These are phyloP conservation scores for Protea cynaroides DNA, from an alignment of 164 flowering plant genomes.

Conservation along the genomic window DNA sequence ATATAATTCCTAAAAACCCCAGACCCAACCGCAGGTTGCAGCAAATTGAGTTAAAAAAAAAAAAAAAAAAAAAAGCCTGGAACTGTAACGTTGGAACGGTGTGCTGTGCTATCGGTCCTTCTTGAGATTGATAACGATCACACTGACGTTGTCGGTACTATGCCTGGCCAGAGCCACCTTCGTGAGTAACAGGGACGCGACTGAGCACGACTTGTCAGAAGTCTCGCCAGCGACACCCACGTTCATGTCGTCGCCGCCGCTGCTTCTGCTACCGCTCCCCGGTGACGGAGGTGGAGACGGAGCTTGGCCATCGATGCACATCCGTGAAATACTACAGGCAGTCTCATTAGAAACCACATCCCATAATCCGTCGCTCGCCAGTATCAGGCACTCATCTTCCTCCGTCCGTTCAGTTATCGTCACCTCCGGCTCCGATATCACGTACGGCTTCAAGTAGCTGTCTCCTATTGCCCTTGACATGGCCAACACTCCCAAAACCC, in stretches of 20 bases:
- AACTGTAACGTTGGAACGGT: too few species aligned
- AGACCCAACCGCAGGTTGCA: too few species aligned
- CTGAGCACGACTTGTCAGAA: slow-evolving; percentile 56
- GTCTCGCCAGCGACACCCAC: slow-evolving; percentile 25
- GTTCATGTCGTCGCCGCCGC: too few species aligned
- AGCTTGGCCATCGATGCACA: slow-evolving; percentile 47
- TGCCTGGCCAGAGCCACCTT: slow-evolving; percentile 71
- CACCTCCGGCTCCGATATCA: slow-evolving; percentile 61
- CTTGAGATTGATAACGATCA: slow-evolving; percentile 61
- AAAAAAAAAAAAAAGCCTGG: neutral
- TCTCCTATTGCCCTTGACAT: slow-evolving; percentile 91
- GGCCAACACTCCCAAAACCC: slow-evolving; percentile 82
- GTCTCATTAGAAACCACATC: slow-evolving; percentile 64
- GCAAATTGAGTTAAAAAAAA: neutral
- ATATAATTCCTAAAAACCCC: too few species aligned
- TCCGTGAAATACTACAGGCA: slow-evolving; percentile 56
- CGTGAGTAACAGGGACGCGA: slow-evolving; percentile 60
- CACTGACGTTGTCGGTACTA: slow-evolving; percentile 67
- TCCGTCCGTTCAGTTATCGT: slow-evolving; percentile 37
- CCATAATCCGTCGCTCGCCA: slow-evolving; percentile 81
- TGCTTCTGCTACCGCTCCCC: slow-evolving; percentile 14
- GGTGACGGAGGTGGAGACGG: slow-evolving; percentile 21
- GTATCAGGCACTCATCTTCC: slow-evolving; percentile 61
- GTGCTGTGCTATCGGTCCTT: slow-evolving; percentile 12
- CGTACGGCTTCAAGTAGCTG: slow-evolving; percentile 59